Conservation (phyloP, 1,139 yeast genomes). For the Tardiomyces blankii region DNA sequence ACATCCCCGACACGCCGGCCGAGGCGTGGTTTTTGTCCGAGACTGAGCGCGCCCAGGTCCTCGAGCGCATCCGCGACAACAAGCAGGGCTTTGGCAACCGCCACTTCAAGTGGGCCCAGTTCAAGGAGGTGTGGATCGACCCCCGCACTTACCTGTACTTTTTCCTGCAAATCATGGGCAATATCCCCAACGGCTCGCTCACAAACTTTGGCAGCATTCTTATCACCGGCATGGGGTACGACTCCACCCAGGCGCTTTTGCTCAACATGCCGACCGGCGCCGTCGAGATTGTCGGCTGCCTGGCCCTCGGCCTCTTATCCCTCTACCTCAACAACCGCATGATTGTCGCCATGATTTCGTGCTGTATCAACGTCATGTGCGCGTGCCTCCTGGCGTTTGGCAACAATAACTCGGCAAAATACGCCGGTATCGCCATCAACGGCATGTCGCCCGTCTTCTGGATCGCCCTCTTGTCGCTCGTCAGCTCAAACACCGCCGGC, state of each 20-base stretch:
- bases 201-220: conserved; percentile 36
- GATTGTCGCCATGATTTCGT: not conserved
- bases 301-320: not conserved
- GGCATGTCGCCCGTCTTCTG: not conserved
- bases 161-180: conserved; percentile 12
- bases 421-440: not conserved
- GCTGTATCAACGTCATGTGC: not conserved
- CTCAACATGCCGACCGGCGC: conserved; percentile 30
- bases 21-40: conserved; percentile 41
- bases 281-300: conserved; percentile 9
- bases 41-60: conserved; percentile 40
- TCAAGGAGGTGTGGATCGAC: conserved; percentile 31
- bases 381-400: not conserved
- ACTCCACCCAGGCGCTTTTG: conserved; percentile 30
- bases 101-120: conserved; percentile 42
- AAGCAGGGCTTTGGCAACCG: conserved; percentile 46
- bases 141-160: conserved; percentile 38
- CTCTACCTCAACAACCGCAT: not conserved
- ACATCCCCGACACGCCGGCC: conserved; percentile 45
- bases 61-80: conserved; percentile 39
- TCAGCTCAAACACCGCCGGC: conserved; percentile 49
- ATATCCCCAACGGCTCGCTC: conserved; percentile 35
- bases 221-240: conserved; percentile 28
- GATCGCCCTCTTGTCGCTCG: conserved; percentile 26
- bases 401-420: not conserved